Evolutionary conservation across 306 rosid genomes (phyloP).

Genomic region (Prunus dulcis): DNA sequence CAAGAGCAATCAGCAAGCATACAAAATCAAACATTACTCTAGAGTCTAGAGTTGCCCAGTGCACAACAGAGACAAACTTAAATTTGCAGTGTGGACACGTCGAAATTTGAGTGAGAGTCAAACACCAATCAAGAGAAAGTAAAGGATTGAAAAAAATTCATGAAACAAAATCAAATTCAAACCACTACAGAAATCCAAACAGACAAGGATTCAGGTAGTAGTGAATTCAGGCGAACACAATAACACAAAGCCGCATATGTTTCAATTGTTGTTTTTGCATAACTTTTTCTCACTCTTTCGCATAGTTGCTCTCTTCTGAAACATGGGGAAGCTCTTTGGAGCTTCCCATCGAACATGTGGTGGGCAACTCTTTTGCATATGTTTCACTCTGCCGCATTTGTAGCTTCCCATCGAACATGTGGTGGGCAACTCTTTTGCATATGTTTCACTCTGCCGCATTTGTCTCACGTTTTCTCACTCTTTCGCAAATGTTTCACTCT

Average conservation of each 20-base stretch:
- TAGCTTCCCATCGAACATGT: no score
- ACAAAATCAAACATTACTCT: constrained; percentile 25
- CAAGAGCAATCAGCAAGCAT: constrained; percentile 20
- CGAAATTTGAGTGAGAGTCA: constrained; percentile 36
- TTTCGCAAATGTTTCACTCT: no score
- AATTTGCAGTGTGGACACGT: constrained; percentile 30
- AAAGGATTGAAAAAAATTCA: constrained; percentile 10
- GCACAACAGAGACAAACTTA: constrained; percentile 29
- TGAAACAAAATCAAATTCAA: constrained; percentile 36
- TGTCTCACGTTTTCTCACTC: no score
- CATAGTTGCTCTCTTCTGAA: constrained; percentile 18
- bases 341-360: no score
- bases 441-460: no score
- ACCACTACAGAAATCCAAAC: constrained; percentile 23
- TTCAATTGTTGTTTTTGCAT: constrained; percentile 14
- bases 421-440: no score
- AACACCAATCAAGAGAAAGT: constrained; percentile 18
- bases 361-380: no score
- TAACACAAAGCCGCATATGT: constrained; percentile 16
- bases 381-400: no score
- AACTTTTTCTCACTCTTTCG: constrained; percentile 18
- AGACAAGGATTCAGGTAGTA: constrained; percentile 30
- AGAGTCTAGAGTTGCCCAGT: not conserved
- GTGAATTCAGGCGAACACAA: constrained; percentile 35
- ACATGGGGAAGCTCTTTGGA: no score